Evolutionary conservation across 23 red algal genomes (phyloP).

Genomic region (Chondrus crispus): DNA sequence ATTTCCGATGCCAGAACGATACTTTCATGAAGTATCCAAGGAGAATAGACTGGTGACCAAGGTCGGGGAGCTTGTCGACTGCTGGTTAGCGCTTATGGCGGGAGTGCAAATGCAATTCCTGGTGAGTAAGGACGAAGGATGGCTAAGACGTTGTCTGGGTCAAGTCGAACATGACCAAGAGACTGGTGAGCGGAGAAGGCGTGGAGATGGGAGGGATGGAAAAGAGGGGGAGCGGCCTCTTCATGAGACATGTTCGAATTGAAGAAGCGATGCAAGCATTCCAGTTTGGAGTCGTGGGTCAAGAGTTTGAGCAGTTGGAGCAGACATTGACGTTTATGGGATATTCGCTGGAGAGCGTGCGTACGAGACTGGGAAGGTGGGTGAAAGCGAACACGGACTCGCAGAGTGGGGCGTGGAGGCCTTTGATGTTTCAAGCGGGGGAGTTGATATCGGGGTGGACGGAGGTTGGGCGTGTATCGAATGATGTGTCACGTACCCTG

Average conservation of each 20-base stretch:
- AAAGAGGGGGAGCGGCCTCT: not conserved
- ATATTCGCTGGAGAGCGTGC: slow-evolving; percentile 34
- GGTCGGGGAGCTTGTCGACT: slow-evolving; percentile 29
- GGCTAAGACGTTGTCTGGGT: not conserved
- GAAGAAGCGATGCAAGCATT: not conserved
- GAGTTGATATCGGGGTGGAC: no score
- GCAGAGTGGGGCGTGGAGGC: no score
- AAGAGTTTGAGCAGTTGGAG: not conserved
- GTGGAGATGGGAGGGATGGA: no score
- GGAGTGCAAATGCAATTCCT: not conserved
- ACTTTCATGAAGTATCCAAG: no score
- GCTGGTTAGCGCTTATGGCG: not conserved
- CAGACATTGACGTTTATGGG: slow-evolving; percentile 47
- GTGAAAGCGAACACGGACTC: not conserved
- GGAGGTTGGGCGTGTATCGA: no score
- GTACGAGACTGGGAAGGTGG: not conserved
- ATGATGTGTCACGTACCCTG: no score
- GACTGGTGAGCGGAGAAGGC: no score
- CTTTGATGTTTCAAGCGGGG: no score
- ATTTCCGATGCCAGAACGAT: no score
- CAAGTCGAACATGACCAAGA: not conserved
- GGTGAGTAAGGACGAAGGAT: not conserved
- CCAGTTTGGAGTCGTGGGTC: no score
- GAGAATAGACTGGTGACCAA: slow-evolving; percentile 13
- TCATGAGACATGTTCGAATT: not conserved